phyloP scores from a whole-genome alignment of 768 basidiomycete species.

The Naganishia antarctica region DNA sequence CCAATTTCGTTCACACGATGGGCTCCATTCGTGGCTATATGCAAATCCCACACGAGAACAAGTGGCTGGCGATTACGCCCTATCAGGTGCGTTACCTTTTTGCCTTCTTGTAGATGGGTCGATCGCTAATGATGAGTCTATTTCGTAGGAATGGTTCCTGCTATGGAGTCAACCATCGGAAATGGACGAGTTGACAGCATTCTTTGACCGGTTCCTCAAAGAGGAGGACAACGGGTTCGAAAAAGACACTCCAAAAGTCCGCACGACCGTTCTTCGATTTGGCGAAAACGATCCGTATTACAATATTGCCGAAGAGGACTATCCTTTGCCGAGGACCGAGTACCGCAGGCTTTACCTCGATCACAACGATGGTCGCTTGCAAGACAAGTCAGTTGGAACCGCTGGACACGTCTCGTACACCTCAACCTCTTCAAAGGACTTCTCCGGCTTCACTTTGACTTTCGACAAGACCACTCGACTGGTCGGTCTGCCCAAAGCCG shows the following conservation, averaged over 20 bases:
- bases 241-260: conserved; percentile 29
- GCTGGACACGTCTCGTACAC: not conserved
- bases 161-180: conserved; percentile 23
- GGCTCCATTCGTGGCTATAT: conserved; percentile 31
- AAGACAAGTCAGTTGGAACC: too few species aligned
- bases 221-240: conserved; percentile 32
- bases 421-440: conserved; percentile 14
- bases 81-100: too few species aligned
- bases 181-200: conserved; percentile 26
- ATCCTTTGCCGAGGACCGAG: conserved; percentile 28
- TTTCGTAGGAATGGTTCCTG: conserved; percentile 35
- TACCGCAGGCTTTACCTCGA: conserved; percentile 29
- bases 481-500: conserved; percentile 28
- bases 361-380: too few species aligned
- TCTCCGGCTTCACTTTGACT: conserved; percentile 20
- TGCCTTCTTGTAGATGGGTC: too few species aligned
- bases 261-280: conserved; percentile 28
- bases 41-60: conserved; percentile 9
- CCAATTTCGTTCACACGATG: conserved; percentile 28
- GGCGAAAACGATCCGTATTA: conserved; percentile 28
- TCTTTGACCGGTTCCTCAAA: conserved; percentile 31
- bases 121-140: too few species aligned
- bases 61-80: conserved; percentile 10
- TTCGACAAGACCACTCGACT: conserved; percentile 27
- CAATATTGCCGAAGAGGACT: conserved; percentile 13